phyloP scores from a whole-genome alignment of 345 rosid species.

The Boechera divaricarpa region DNA sequence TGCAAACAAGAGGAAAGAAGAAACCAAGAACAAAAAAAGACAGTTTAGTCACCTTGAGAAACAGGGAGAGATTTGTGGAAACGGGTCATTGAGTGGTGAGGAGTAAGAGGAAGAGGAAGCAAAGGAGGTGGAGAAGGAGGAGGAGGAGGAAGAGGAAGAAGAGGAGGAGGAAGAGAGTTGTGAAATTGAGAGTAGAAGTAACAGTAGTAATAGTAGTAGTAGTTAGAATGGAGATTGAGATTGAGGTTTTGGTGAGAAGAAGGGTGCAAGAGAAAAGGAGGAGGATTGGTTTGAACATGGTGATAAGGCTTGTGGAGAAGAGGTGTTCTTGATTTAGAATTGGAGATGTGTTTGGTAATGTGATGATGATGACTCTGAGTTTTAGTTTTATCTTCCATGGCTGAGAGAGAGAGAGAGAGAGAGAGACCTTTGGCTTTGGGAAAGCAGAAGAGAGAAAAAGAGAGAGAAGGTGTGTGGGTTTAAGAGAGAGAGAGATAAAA shows the following conservation, averaged over 20 bases:
- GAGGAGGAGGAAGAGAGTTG: conserved; percentile 61
- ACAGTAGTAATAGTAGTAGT: conserved; percentile 52
- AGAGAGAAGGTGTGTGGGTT: conserved; percentile 37
- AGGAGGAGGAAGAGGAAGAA: conserved; percentile 68
- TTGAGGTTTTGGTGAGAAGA: conserved; percentile 34
- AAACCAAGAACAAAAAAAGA: conserved; percentile 45
- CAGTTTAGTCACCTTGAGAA: conserved; percentile 38
- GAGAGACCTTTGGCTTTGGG: background rate
- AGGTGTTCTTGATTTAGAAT: conserved; percentile 49
- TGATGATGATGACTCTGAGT: conserved; percentile 34
- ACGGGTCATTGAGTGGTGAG: conserved; percentile 63
- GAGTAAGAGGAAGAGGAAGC: conserved; percentile 52
- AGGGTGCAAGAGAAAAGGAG: conserved; percentile 34
- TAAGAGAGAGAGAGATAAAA: conserved; percentile 26
- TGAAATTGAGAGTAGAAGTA: conserved; percentile 65
- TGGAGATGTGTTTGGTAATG: conserved; percentile 33
- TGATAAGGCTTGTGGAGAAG: conserved; percentile 49
- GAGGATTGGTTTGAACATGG: conserved; percentile 51
- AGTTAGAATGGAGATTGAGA: conserved; percentile 34
- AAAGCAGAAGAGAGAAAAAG: conserved; percentile 36
- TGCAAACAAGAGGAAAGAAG: conserved; percentile 32
- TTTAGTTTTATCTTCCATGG: conserved; percentile 69
- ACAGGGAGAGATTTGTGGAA: conserved; percentile 58
- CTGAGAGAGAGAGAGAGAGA: conserved; percentile 13
- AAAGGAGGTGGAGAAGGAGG: conserved; percentile 51